Conservation (phyloP, 2,329 filamentous ascomycete species). For the Penicillium sp. region DNA sequence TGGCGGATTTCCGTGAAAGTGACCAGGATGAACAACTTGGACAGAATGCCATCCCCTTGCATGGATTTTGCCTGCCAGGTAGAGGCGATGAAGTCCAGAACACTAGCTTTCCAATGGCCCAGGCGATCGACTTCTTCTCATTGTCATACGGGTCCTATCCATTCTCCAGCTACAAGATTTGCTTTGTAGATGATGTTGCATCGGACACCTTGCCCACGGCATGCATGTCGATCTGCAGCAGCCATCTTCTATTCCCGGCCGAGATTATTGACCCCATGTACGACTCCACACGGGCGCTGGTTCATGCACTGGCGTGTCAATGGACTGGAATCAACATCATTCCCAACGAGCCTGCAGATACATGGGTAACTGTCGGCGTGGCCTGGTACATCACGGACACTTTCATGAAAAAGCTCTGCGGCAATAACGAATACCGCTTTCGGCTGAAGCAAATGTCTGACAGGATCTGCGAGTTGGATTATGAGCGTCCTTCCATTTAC, state of each 20-base stretch:
- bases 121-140: constrained; percentile 85
- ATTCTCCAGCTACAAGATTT: constrained; percentile 86
- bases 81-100: constrained; percentile 79
- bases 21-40: constrained; percentile 90
- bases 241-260: constrained; percentile 76
- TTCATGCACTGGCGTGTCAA: constrained; percentile 82
- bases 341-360: constrained; percentile 73
- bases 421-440: constrained; percentile 92
- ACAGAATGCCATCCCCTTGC: constrained; percentile 79
- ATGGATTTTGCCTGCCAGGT: constrained; percentile 86
- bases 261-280: constrained; percentile 83
- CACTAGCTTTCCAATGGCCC: constrained; percentile 79
- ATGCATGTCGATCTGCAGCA: constrained; percentile 84
- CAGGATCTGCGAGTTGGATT: constrained; percentile 74
- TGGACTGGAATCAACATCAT: constrained; percentile 94
- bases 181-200: constrained; percentile 86
- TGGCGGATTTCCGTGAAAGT: constrained; percentile 83
- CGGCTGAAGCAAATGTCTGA: constrained; percentile 83
- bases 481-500: constrained; percentile 76
- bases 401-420: constrained; percentile 85
- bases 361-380: constrained; percentile 85
- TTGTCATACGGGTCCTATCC: constrained; percentile 87
- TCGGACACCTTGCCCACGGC: constrained; percentile 73
- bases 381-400: constrained; percentile 93
- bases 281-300: constrained; percentile 73